phyloP scores from a whole-genome alignment of 225 moss, liverwort and hornwort genomes.

The Asterella californica region DNA sequence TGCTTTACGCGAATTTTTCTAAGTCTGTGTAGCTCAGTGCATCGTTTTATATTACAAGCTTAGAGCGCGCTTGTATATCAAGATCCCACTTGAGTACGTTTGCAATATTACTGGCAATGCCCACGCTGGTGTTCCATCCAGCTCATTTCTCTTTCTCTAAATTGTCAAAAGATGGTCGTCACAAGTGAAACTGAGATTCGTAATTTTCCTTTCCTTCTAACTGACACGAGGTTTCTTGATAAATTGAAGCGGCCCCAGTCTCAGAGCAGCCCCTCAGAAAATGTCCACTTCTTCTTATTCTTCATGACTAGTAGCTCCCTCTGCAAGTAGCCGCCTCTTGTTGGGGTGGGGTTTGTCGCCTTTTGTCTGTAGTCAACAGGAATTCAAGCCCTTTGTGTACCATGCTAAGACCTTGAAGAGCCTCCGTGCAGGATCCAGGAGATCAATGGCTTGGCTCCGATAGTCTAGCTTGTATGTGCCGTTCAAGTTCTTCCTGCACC shows the following conservation, averaged over 20 bases:
- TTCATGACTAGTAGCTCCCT: too few relatives aligned
- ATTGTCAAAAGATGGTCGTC: too few relatives aligned
- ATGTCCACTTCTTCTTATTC: too few relatives aligned
- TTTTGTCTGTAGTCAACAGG: background rate
- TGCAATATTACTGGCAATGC: too few relatives aligned
- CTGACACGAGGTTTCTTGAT: background rate
- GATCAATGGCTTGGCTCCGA: conserved; percentile 22
- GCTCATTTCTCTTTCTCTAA: too few relatives aligned
- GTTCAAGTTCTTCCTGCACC: background rate
- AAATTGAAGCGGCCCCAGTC: background rate
- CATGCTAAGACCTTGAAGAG: conserved; percentile 10
- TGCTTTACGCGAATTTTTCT: background rate
- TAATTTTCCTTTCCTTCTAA: background rate
- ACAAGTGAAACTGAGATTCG: too few relatives aligned
- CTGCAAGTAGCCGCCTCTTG: background rate
- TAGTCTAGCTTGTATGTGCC: background rate
- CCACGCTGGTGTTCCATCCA: too few relatives aligned
- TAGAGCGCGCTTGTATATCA: background rate
- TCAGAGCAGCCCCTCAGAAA: too few relatives aligned
- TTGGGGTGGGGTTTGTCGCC: too few relatives aligned
- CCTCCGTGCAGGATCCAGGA: conserved; percentile 21
- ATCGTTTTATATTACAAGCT: background rate
- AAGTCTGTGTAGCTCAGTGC: background rate
- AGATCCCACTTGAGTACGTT: too few relatives aligned
- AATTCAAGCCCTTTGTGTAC: background rate